Evolutionary conservation across 2,329 filamentous ascomycete genomes (phyloP), one percentile per base, ranked within the genome.

Genomic region (Talaromyces sp.): DNA sequence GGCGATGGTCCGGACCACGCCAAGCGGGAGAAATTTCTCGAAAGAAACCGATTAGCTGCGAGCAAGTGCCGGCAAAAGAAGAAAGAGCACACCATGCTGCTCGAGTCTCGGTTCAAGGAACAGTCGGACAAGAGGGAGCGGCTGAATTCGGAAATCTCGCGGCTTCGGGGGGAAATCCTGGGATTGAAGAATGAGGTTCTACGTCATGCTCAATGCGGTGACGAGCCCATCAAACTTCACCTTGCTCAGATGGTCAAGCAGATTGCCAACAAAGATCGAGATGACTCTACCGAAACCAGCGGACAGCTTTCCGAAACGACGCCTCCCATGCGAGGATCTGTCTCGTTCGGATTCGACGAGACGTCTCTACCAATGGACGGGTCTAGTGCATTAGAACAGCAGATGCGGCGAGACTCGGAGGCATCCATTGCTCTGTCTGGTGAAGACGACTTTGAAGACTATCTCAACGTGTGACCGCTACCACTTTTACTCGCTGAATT

Each of bases 1-100:
- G 65, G 64, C 12, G 67, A 68, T 0, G 66, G 64, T 18, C 67
- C 66, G 0, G 66, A 67, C 16, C 67, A 73, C n/a, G 70, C 67
- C 2, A 81, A 81, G 66, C 79, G 80, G 8, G 78, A 80, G 60
- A 80, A 79, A 55, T 83, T 83, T 69, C 79, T 86, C 21, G 83
- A 86, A 69, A 82, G 85, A 67, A 86, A 86, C 67, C 80, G 84
- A 2, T 72, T 84, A 1, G 84, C 84, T 2, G 84, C 84, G 5
- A 83, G 82, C 70, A 86, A 86, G 67, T 86, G 84, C 71, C 81
- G 84, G n/a, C 81, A 83, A 68, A 86, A 86, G 76, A 86, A 86
- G 74, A 86, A 86, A 72, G 81, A 83, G 64, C 83, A 83, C 68
- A 82, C 81, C 39, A 76, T 80, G 61, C 69, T 77, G 40, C 78